Percentiles rank a stretch among this genome's conserved stretches.
Evolutionary conservation across 2,329 filamentous ascomycete species (phyloP).

Genomic region (Epichloe elymi): DNA sequence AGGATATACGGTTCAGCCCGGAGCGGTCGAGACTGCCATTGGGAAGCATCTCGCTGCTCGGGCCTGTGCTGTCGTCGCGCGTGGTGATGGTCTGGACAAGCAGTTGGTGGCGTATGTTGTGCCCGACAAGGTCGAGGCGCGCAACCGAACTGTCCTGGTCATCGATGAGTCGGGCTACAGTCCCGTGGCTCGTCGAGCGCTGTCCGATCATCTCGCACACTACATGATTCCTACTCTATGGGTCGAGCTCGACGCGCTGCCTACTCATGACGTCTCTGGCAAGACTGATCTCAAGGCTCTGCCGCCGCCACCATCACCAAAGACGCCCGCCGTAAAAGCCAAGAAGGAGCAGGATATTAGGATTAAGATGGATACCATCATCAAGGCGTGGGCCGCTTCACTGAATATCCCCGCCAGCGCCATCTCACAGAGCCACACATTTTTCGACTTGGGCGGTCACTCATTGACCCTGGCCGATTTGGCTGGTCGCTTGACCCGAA

Average conservation of each 20-base stretch:
- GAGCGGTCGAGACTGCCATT: conserved; percentile 63
- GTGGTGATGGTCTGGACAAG: conserved; percentile 62
- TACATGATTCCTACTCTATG: conserved; percentile 76
- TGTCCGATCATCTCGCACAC: conserved; percentile 56
- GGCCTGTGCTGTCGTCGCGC: conserved; percentile 58
- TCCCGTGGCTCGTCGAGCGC: conserved; percentile 49
- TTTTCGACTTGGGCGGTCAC: conserved; percentile 72
- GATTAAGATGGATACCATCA: conserved; percentile 53
- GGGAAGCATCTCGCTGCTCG: conserved; percentile 55
- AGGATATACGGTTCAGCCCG: conserved; percentile 65
- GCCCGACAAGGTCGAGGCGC: conserved; percentile 45
- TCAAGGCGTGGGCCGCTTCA: conserved; percentile 58
- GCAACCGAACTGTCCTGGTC: conserved; percentile 46
- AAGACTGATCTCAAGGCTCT: conserved; percentile 64
- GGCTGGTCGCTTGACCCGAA: conserved; percentile 53
- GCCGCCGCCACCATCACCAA: conserved; percentile 47
- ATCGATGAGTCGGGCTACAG: conserved; percentile 62
- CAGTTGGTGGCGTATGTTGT: conserved; percentile 70
- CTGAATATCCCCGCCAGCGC: conserved; percentile 49
- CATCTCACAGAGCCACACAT: conserved; percentile 59
- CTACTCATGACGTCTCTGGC: conserved; percentile 66
- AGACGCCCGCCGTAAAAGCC: conserved; percentile 24
- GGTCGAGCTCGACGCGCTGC: conserved; percentile 58
- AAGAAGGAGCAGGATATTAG: conserved; percentile 44
- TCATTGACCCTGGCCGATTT: conserved; percentile 67